Base-by-base conservation (phyloP, 2,329 filamentous ascomycete genomes). In the Pseudogymnoascus sp. region DNA sequence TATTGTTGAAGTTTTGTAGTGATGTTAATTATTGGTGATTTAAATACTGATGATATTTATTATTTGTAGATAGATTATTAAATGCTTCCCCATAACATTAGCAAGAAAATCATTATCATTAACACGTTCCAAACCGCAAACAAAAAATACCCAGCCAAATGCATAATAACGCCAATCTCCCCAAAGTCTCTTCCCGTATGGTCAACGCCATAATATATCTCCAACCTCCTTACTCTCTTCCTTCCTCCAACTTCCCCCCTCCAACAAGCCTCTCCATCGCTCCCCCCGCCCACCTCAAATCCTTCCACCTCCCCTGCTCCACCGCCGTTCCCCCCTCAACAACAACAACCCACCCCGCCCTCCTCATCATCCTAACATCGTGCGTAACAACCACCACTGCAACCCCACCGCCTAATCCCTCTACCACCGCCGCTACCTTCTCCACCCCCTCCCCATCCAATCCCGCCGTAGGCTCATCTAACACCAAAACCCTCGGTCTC, bases 381-480 rank as follows among this genome's bases (percentile, higher is more conserved):
- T 97, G 92, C 0, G 92, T 92, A 69, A 97, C 96, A 0, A 92
- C 96, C 72, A 97, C 89, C 64, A 94, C 95, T 0, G 92, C 97
- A 12, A 51, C 44, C 21, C 21, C 44, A 13, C 8, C 44, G 6
- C 31, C 61, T 21, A 60, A 55, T 29, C 90, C 87, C 76, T 96
- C 76, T 81, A 66, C 86, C 87, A 69, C 96, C 82, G 73, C 95
- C 88, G 33, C 77, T 0, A 92, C 96, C 68, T 89, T 90, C 75
- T 97, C 93, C 70, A 97, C 92, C 3, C 92, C 97, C 7, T 88
- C 88, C 75, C 96, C 96, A 77, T 97, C 92, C 71, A 97, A 96
- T 0, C 90, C 94, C 0, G 92, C 92, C 1, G 92, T 97, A 1
- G 92, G 92, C 78, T 97, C 92, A 75, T 97, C 92, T 92, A 97